Base-by-base conservation (phyloP, 2,329 filamentous ascomycete species). In the Nothophoma quercina region DNA sequence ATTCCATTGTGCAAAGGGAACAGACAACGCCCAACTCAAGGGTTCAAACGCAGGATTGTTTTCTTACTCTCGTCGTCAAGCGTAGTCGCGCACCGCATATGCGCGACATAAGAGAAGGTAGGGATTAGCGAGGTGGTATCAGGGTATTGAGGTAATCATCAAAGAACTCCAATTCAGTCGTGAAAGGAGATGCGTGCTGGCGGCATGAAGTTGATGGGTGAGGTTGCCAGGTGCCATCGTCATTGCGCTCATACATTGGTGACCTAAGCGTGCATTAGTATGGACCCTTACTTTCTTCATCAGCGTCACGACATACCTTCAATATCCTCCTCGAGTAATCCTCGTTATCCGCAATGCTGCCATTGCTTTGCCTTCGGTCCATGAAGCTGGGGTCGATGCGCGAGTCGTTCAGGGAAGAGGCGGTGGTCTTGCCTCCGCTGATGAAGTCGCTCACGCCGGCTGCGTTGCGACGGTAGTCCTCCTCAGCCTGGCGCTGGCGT, bases 281-380 rank as follows among this genome's bases (percentile, higher is more conserved):
- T 13, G n/a, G 19, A 28, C 28, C 49, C 57, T 42, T 42, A 7
- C 30, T 13, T 28, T 25, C 19, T 12, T 34, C 9, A 25, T 32
- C 25, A 26, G 28, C 18, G 46, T 38, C 13, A 43, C 25, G 23
- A 39, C 50, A 48, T 83, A 96, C 93, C 86, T 96, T 90, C 71
- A 98, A 84, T 76, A 98, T 97, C 78, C 90, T 89, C 78, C 93
- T 87, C 58, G 93, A 97, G 79, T 96, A 98, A 75, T 98, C 93
- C 77, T 96, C 87, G 77, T 97, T 96, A 75, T 98, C 93, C 44
- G 93, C 93, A 75, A 98, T 97, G 76, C 93, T 97, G 64, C 93
- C 93, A 69, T 95, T 91, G 77, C 93, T 97, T 79, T 93, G 84
- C 75, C 93, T 86, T 70, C 91, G 84, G 52, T 88, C 88, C 83